These are phyloP conservation scores for Pythium rishiriense DNA, from an alignment of 352 stramenopile genomes.

Conservation along the genomic window DNA sequence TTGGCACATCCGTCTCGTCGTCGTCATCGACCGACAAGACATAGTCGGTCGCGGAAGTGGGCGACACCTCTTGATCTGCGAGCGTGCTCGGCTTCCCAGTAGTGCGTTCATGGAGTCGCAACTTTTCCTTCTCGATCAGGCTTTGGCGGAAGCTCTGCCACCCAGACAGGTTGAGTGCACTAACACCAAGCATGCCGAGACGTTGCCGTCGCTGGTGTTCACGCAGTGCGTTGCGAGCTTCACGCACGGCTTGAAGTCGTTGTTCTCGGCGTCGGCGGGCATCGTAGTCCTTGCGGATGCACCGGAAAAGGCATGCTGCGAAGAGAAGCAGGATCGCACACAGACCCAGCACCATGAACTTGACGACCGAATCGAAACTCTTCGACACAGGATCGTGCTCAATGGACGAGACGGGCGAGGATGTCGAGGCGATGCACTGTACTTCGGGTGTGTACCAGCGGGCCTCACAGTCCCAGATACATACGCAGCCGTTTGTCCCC, in stretches of 20 bases:
- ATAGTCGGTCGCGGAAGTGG: conserved; percentile 4
- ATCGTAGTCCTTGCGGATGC: conserved; percentile 22
- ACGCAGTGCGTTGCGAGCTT: conserved; percentile 3
- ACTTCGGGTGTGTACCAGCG: not conserved
- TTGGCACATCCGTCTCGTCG: not conserved
- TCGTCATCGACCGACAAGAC: conserved; percentile 12
- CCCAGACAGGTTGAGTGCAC: conserved; percentile 17
- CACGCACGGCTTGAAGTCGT: not conserved
- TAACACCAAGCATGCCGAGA: conserved; percentile 6
- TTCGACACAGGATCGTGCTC: not conserved
- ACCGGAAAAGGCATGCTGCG: conserved; percentile 17
- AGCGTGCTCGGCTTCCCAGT: not conserved
- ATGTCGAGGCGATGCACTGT: conserved; percentile 1
- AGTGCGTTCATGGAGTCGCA: not conserved
- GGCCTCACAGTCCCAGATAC: conserved; percentile 20
- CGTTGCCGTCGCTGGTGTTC: conserved; percentile 7
- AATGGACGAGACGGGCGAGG: not conserved
- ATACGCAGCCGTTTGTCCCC: conserved; percentile 18
- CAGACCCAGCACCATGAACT: conserved; percentile 17
- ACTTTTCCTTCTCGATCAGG: conserved; percentile 25
- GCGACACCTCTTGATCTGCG: not conserved
- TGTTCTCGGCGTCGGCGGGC: conserved; percentile 5
- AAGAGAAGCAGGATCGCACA: conserved; percentile 20
- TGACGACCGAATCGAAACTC: conserved; percentile 14
- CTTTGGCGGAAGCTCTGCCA: conserved; percentile 24